Base-by-base conservation (phyloP, 371 early-diverging fungal species). In the Mortierella sp. region DNA sequence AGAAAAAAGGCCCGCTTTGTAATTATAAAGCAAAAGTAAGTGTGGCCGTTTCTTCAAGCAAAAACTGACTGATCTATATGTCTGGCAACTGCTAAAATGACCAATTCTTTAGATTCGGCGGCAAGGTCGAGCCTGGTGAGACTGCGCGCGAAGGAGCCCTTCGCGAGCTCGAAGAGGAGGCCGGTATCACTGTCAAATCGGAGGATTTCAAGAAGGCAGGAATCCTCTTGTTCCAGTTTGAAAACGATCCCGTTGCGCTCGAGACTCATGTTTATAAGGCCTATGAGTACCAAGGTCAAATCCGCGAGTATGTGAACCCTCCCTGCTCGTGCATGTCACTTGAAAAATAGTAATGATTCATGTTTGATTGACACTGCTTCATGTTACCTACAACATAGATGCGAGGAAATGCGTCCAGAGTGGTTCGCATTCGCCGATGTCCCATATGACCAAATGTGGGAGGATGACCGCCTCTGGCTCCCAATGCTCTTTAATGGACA, bases 91-190 rank as follows among this genome's bases (percentile, higher is more conserved):
- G 14, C 50, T 16, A 50, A 50, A 50, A 50, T 50, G 16, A 16
- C 50, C 50, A 50, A 50, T 50, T 3, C 5, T 16, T 28, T 26
- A 85, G 93, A 2, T 95, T 95, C 80, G 95, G 95, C 28, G 95
- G 95, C 44, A 95, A 95, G 80, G 89, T 93, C 9, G 95, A 95
- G 72, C 79, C 88, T 9, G 92, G 92, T 4, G 95, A 95, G 78
- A 94, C 94, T 0, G 81, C 93, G 13, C 80, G 89, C 50, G 81
- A 92, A 72, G 95, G 93, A 34, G 95, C 95, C 0, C 78, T 86
- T 21, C 92, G 95, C 19, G 95, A 95, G 75, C 88, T 95, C 24
- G 73, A 91, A 78, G 95, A 95, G 82, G 95, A 95, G 71, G 89
- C 92, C 9, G 90, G 90, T n/a, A 85, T 85, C 52, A 82, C 82